Conservation (phyloP, 208 protist genomes). For the Trypanosoma scelopori region DNA sequence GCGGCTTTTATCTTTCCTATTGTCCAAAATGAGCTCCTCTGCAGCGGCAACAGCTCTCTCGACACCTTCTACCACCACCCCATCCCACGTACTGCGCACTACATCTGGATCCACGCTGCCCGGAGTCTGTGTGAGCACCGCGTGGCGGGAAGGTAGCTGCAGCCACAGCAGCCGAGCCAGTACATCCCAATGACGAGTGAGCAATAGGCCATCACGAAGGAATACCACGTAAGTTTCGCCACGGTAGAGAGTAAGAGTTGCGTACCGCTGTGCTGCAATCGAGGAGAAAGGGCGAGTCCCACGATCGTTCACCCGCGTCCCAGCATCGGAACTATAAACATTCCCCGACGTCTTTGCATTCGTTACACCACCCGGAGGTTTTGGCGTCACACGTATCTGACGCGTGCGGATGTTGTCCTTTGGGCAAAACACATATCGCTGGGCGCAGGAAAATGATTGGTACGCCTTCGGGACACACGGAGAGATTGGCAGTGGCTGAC, state of each 20-base stretch:
- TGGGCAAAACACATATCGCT: slow-evolving; percentile 40
- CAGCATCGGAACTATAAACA: background rate
- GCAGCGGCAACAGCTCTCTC: background rate
- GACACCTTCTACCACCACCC: slow-evolving; percentile 1
- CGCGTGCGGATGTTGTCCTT: slow-evolving; percentile 56
- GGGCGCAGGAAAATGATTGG: slow-evolving; percentile 4
- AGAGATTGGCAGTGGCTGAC: background rate
- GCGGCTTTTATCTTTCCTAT: background rate
- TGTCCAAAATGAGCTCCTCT: too few species aligned
- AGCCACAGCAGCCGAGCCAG: slow-evolving; percentile 39
- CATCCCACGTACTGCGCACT: slow-evolving; percentile 1
- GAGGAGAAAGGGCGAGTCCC: slow-evolving; percentile 7
- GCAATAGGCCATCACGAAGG: slow-evolving; percentile 28
- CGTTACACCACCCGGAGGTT: background rate
- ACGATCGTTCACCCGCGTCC: background rate
- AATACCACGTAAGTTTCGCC: slow-evolving; percentile 70
- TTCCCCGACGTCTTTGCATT: slow-evolving; percentile 1
- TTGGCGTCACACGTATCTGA: slow-evolving; percentile 35
- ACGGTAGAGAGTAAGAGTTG: slow-evolving; percentile 45
- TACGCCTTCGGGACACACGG: slow-evolving; percentile 13
- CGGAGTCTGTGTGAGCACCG: slow-evolving; percentile 13
- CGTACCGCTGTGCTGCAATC: slow-evolving; percentile 19
- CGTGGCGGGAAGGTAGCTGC: slow-evolving; percentile 18
- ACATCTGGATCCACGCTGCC: background rate
- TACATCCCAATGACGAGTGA: slow-evolving; percentile 46